Evolutionary conservation across 75 land plant genomes (phyloP), one percentile per base, ranked within the genome.

Genomic region (Cryptomeria japonica): DNA sequence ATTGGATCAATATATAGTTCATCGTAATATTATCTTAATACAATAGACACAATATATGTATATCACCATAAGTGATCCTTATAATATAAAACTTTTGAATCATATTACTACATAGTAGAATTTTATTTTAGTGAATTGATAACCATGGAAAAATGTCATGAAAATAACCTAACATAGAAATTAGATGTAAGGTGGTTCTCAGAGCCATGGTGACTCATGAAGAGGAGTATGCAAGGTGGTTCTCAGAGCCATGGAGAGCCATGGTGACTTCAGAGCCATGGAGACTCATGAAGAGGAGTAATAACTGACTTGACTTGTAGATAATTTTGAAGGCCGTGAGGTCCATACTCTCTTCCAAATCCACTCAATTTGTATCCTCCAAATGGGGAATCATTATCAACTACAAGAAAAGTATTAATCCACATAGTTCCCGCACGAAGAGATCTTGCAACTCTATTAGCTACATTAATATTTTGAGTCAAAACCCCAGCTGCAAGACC

Each of bases 351-450:
- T 84, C 90, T 91, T 22, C 96, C 98, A 83, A 97, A 88, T 31
- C 99, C 99, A 83, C 98, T 97, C 93, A 91, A 92, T 87, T 96
- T 97, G 87, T 92, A 97, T 1, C 98, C 98, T 64, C 99, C 98
- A 86, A 87, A 92, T 22, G 99, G 95, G 49, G 77, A 49, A 32
- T 89, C 92, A 0, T 9, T 19, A 44, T 92, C 93, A 56, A 91
- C 88, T 0, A 92, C 93, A 80, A 92, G 89, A 85, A 93, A 95
- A 32, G 87, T 86, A 70, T 92, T 92, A 38, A 92, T 85, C 92
- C 92, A 92, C 12, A 92, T 87, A 9, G 70, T 91, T 72, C 92
- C 92, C 3, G 53, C 92, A n/a, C 84, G 55, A 61, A 92, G 80
- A 77, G 92, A 90, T 2, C 92, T 84, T 0, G 89, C 7, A 38